A percentile compares a stretch with the other conserved stretches of the same genome.
phyloP scores from a whole-genome alignment of 257 asterid genomes.

The Thymus quinquecostatus region DNA sequence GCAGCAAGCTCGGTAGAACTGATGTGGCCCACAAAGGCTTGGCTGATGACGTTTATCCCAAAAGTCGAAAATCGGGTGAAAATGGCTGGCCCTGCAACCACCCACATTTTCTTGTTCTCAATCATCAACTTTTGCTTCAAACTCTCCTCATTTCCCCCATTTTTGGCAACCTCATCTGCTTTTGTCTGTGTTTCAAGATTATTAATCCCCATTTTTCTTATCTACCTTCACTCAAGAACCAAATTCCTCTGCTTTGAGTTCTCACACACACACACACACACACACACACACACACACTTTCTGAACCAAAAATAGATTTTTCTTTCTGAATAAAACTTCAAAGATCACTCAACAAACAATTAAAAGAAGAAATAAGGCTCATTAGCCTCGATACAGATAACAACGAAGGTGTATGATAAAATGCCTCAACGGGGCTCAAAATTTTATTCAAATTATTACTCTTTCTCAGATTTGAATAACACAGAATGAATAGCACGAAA shows the following conservation, averaged over 20 bases:
- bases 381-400: not conserved
- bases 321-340: too few species aligned
- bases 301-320: not conserved
- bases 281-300: not conserved
- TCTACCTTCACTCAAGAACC: not conserved
- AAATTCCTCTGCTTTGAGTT: not conserved
- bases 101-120: slow-evolving; percentile 71
- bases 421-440: not conserved
- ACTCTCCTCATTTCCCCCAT: slow-evolving; percentile 27
- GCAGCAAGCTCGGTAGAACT: slow-evolving; percentile 72
- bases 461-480: not conserved
- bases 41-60: slow-evolving; percentile 60
- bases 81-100: slow-evolving; percentile 65
- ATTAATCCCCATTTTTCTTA: slow-evolving; percentile 36
- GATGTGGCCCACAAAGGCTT: slow-evolving; percentile 69
- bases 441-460: not conserved
- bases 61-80: slow-evolving; percentile 55
- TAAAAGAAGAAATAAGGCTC: not conserved
- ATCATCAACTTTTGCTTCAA: slow-evolving; percentile 37
- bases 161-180: not conserved
- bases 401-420: not conserved
- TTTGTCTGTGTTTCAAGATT: slow-evolving; percentile 27
- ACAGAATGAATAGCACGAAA: not conserved
- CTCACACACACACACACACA: not conserved
- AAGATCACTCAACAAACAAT: too few species aligned